Conservation (phyloP, 2,329 filamentous ascomycete species). For the Celoporthe dispersa region DNA sequence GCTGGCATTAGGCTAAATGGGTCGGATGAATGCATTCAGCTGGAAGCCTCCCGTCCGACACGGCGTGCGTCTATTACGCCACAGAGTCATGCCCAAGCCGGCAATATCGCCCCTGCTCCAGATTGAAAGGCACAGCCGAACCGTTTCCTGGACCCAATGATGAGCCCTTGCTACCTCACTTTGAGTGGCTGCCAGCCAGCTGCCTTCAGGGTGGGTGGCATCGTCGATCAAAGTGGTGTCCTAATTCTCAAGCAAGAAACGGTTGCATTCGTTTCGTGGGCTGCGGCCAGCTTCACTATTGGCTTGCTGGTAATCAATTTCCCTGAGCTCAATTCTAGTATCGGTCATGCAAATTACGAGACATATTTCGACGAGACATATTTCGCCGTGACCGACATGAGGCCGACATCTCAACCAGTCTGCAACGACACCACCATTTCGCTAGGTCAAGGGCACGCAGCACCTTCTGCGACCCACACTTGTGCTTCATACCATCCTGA, state of each 20-base stretch:
- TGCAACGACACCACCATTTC: not conserved
- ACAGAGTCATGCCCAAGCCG: not conserved
- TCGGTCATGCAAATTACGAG: not conserved
- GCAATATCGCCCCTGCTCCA: not conserved
- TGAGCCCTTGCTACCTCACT: not conserved
- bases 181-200: not conserved
- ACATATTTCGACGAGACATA: not conserved
- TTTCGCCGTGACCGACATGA: constrained; percentile 8
- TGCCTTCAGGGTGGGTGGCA: not conserved
- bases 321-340: not conserved
- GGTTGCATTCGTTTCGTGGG: not conserved
- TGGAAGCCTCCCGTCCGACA: not conserved
- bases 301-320: not conserved
- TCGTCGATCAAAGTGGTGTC: not conserved
- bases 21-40: not conserved
- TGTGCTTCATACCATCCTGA: not conserved
- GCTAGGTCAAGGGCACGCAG: not conserved
- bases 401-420: not conserved
- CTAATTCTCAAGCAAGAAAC: not conserved
- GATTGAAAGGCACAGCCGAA: not conserved
- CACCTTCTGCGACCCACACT: not conserved
- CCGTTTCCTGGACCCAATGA: not conserved
- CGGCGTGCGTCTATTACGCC: not conserved
- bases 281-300: not conserved
- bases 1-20: constrained; percentile 6